These are phyloP conservation scores for Hyphopichia khmerensis DNA, from an alignment of 1,139 yeast genomes.

Conservation along the genomic window DNA sequence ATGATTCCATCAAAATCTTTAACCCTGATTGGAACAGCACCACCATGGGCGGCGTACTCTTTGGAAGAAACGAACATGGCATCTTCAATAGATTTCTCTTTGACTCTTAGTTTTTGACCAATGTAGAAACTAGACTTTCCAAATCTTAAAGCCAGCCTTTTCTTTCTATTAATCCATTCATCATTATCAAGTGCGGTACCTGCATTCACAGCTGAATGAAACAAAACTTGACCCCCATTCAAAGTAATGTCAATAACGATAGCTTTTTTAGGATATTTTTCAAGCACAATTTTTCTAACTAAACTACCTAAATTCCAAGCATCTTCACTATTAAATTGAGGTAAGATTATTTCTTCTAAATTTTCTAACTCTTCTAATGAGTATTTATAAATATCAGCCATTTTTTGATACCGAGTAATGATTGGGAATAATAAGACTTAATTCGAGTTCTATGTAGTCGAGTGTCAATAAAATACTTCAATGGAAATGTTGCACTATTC, in stretches of 20 bases:
- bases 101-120: slow-evolving; percentile 45
- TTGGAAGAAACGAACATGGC: slow-evolving; percentile 40
- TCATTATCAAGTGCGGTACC: slow-evolving; percentile 54
- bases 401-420: background rate
- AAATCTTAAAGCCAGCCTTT: slow-evolving; percentile 50
- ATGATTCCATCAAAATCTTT: slow-evolving; percentile 43
- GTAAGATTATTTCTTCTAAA: slow-evolving; percentile 13
- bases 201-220: slow-evolving; percentile 47
- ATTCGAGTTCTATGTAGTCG: too few species aligned
- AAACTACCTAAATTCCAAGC: slow-evolving; percentile 40
- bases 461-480: too few species aligned
- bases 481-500: too few species aligned
- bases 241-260: slow-evolving; percentile 53
- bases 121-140: slow-evolving; percentile 54
- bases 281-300: slow-evolving; percentile 28
- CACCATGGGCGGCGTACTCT: slow-evolving; percentile 64
- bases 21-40: slow-evolving; percentile 56
- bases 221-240: slow-evolving; percentile 49
- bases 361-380: slow-evolving; percentile 15
- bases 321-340: slow-evolving; percentile 24
- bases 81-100: slow-evolving; percentile 29
- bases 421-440: too few species aligned
- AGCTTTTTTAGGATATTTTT: slow-evolving; percentile 22
- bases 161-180: slow-evolving; percentile 57
- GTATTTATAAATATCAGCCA: background rate